Evolutionary conservation across 345 rosid species (phyloP), one percentile per base, ranked within the genome.

Genomic region (Hibiscus mutabilis): DNA sequence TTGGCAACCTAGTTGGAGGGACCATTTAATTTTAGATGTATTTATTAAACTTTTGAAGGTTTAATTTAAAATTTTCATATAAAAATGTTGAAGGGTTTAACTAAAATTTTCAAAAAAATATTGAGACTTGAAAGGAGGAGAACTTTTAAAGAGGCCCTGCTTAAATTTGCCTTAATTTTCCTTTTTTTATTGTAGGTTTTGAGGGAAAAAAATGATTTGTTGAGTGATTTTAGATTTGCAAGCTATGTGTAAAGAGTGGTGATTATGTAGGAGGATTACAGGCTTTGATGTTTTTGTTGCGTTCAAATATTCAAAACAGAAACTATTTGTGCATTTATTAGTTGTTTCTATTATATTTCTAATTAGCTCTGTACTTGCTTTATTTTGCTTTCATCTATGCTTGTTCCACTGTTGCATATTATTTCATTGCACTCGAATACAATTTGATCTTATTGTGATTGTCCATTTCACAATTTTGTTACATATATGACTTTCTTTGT

Each of bases 161-260:
- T 14, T 44, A 29, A 14, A 14, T 22, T 46, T 66, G 56, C 37
- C 14, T 66, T 6, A 65, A 7, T 44, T 66, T 66, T 9, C 7
- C 31, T 6, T 42, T 16, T 42, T 22, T 3, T 22, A 14, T 51
- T 44, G 19, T 14, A 14, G 53, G 12, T 24, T 22, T 42, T 0
- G 13, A 24, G 25, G 25, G 21, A 18, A 9, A 55, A 55, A 13
- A 16, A 65, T 65, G 19, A 64, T 21, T 42, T 42, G 14, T 21
- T 18, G n/a, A 42, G 19, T 65, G 55, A 65, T 14, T 65, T 65
- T 5, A 6, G 2, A 65, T 13, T 67, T 67, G 24, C 25, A 55
- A 67, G 19, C 40, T 67, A 29, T 49, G 70, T 14, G 12, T 15
- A 51, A 44, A 65, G 70, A 14, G 69, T 65, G 70, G 24, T 19